Evolutionary conservation across 768 basidiomycete species (phyloP).

Genomic region (Boletales sp.): DNA sequence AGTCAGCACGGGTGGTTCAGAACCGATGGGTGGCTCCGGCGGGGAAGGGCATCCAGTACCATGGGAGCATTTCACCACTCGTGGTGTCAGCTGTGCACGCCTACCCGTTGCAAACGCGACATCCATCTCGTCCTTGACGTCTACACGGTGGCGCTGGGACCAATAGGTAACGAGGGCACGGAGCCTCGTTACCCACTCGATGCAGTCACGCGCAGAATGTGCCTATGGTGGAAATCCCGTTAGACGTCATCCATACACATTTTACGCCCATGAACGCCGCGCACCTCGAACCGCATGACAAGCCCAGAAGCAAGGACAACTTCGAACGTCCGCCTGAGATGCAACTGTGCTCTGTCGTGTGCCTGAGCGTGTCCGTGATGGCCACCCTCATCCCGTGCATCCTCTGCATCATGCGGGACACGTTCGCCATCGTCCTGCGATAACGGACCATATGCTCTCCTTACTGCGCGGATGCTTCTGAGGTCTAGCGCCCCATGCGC

Average conservation of each 20-base stretch:
- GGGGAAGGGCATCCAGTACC: constrained; percentile 38
- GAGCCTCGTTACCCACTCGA: constrained; percentile 85
- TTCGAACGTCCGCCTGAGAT: constrained; percentile 73
- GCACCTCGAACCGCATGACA: constrained; percentile 76
- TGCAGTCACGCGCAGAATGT: constrained; percentile 57
- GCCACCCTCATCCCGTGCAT: constrained; percentile 66
- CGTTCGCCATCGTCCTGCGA: constrained; percentile 27
- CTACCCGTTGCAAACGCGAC: constrained; percentile 51
- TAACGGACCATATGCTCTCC: constrained; percentile 43
- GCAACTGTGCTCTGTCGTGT: constrained; percentile 43
- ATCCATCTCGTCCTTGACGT: constrained; percentile 80
- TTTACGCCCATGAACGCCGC: constrained; percentile 11
- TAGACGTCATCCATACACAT: background rate
- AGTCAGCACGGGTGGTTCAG: constrained; percentile 55
- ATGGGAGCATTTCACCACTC: constrained; percentile 27
- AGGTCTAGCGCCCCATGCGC: constrained; percentile 74
- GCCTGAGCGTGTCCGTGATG: constrained; percentile 45
- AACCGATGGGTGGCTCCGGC: constrained; percentile 52
- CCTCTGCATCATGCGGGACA: constrained; percentile 32
- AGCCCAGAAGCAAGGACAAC: constrained; percentile 65
- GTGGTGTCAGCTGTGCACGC: constrained; percentile 59
- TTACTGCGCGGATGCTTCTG: constrained; percentile 59
- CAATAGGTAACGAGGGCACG: constrained; percentile 72
- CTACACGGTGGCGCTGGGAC: constrained; percentile 69
- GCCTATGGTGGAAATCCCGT: constrained; percentile 40